These are phyloP conservation scores for Arthrobotrys megalospora DNA, from an alignment of 2,329 filamentous ascomycete genomes.

Conservation along the genomic window DNA sequence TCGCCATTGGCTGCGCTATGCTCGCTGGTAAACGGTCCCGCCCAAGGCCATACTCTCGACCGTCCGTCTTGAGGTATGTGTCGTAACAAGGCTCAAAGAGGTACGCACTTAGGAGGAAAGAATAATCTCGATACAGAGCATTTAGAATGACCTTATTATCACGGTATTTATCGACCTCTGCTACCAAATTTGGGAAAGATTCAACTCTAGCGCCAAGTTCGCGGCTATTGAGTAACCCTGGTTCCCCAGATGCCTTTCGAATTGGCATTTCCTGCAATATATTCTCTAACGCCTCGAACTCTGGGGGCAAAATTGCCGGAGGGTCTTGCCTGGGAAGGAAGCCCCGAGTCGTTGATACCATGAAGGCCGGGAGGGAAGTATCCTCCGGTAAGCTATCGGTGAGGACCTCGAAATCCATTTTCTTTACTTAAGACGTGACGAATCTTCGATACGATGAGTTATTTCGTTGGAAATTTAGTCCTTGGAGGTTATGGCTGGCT, in stretches of 20 bases:
- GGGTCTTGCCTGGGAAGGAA: constrained; percentile 79
- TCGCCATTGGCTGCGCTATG: constrained; percentile 85
- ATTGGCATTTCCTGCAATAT: constrained; percentile 85
- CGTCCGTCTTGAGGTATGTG: constrained; percentile 77
- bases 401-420: constrained; percentile 73
- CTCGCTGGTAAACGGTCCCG: constrained; percentile 80
- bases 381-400: constrained; percentile 76
- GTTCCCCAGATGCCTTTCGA: constrained; percentile 78
- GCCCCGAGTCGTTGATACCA: constrained; percentile 81
- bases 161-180: constrained; percentile 79
- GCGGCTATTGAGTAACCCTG: constrained; percentile 82
- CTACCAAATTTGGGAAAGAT: constrained; percentile 81
- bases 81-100: constrained; percentile 92
- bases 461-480: neutral
- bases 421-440: neutral
- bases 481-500: neutral
- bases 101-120: constrained; percentile 90
- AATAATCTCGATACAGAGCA: constrained; percentile 91
- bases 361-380: constrained; percentile 79
- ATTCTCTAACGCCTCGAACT: constrained; percentile 80
- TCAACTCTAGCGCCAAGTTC: constrained; percentile 82
- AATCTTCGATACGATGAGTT: neutral
- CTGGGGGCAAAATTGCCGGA: constrained; percentile 76
- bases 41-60: constrained; percentile 52
- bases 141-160: constrained; percentile 84